A percentile compares a stretch with the other conserved stretches of the same genome.
phyloP scores from a whole-genome alignment of 257 asterid genomes.

The Fraxinus americana region DNA sequence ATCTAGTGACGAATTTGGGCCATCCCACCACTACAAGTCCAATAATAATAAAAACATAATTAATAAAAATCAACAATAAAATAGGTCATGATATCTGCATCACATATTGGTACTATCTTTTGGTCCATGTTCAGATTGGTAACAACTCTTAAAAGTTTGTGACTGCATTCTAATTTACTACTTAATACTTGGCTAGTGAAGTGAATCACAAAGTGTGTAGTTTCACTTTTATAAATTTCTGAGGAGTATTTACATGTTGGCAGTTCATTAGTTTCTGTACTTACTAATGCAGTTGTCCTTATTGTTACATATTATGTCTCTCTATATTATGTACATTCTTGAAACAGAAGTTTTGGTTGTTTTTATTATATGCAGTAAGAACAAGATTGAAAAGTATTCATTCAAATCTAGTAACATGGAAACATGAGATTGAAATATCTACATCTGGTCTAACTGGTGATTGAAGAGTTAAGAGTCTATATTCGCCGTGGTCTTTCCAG shows the following conservation, averaged over 20 bases:
- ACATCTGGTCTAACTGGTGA: background rate
- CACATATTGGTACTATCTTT: background rate
- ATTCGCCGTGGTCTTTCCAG: background rate
- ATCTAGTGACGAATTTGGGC: too few species aligned
- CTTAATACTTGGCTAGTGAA: conserved; percentile 3
- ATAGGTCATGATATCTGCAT: too few species aligned
- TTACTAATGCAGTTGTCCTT: conserved; percentile 3
- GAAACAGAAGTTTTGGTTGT: background rate
- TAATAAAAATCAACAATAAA: too few species aligned
- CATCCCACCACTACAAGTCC: too few species aligned
- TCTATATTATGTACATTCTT: background rate
- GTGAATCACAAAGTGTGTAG: background rate
- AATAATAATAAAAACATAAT: too few species aligned
- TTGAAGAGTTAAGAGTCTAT: background rate
- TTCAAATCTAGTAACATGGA: background rate
- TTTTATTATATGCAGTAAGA: background rate
- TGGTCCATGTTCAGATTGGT: background rate
- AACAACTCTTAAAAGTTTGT: background rate
- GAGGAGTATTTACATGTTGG: conserved; percentile 13
- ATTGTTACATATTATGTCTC: background rate
- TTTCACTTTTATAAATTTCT: conserved; percentile 3
- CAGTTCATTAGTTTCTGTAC: background rate
- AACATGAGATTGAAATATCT: background rate
- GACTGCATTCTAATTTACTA: background rate
- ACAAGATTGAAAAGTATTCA: background rate